Conservation (phyloP, 768 basidiomycete genomes). For the Phylloporus sp. region DNA sequence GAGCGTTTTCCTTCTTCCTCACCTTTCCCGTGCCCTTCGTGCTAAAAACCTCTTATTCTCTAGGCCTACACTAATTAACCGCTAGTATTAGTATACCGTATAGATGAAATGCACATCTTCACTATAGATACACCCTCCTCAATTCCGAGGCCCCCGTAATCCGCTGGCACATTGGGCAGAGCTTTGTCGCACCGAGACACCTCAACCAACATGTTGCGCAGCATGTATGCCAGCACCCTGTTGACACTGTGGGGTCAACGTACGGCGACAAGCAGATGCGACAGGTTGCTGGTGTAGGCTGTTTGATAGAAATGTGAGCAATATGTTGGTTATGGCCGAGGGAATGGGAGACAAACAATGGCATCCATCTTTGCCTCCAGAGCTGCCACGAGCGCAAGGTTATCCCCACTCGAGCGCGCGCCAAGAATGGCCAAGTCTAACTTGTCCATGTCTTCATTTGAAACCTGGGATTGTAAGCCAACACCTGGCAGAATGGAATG, state of each 20-base stretch:
- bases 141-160: conserved; percentile 76
- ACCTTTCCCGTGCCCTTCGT: background rate
- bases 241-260: conserved; percentile 72
- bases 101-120: background rate
- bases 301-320: conserved; percentile 1
- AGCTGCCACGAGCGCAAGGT: conserved; percentile 45
- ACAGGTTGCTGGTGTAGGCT: conserved; percentile 41
- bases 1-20: conserved; percentile 36
- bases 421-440: conserved; percentile 46
- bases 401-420: conserved; percentile 48
- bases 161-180: conserved; percentile 85
- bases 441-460: conserved; percentile 39
- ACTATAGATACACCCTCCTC: conserved; percentile 67
- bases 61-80: conserved; percentile 4
- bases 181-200: conserved; percentile 76
- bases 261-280: conserved; percentile 81
- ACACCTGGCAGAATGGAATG: background rate
- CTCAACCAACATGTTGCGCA: conserved; percentile 81
- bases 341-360: conserved; percentile 44
- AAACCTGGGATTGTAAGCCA: background rate
- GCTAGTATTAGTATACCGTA: conserved; percentile 4
- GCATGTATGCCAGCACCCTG: conserved; percentile 86
- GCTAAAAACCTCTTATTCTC: conserved; percentile 3
- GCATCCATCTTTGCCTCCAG: conserved; percentile 60
- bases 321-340: conserved; percentile 29